phyloP scores from a whole-genome alignment of 2,329 filamentous ascomycete species.

The Ramularia endophylla region DNA sequence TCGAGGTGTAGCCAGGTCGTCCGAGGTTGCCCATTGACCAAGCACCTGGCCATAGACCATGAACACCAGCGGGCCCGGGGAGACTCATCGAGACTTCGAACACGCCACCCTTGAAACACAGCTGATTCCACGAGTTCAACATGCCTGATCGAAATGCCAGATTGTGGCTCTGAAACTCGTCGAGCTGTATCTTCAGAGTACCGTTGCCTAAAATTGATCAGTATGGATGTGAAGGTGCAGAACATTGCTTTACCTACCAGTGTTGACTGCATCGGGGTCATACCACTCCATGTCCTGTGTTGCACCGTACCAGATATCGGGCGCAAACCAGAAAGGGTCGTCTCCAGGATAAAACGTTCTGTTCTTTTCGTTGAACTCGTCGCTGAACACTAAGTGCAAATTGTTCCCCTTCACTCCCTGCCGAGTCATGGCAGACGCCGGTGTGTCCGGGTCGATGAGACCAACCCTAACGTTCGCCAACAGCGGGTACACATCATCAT shows the following conservation, averaged over 20 bases:
- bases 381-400: conserved; percentile 49
- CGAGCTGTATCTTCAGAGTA: conserved; percentile 54
- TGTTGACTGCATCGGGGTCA: conserved; percentile 48
- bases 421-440: conserved; percentile 39
- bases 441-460: conserved; percentile 50
- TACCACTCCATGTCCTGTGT: conserved; percentile 49
- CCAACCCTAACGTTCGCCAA: conserved; percentile 43
- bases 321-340: conserved; percentile 50
- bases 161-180: conserved; percentile 58
- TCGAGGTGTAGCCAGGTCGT: conserved; percentile 46
- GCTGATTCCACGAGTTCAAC: conserved; percentile 48
- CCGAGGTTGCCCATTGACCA: conserved; percentile 53
- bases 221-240: not conserved
- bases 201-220: conserved; percentile 9
- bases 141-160: conserved; percentile 47
- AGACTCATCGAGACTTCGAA: conserved; percentile 49
- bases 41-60: conserved; percentile 48
- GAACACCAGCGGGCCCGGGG: conserved; percentile 45
- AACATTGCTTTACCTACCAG: conserved; percentile 22
- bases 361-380: conserved; percentile 50
- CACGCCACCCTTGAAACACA: conserved; percentile 51
- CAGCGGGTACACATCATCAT: conserved; percentile 42
- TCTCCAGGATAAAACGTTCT: conserved; percentile 53
- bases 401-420: conserved; percentile 42
- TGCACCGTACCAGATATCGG: conserved; percentile 51